A percentile compares a stretch with the other conserved stretches of the same genome.
Evolutionary conservation across 108 stramenopile genomes (phyloP).

Genomic region (Conticribra guillardii): DNA sequence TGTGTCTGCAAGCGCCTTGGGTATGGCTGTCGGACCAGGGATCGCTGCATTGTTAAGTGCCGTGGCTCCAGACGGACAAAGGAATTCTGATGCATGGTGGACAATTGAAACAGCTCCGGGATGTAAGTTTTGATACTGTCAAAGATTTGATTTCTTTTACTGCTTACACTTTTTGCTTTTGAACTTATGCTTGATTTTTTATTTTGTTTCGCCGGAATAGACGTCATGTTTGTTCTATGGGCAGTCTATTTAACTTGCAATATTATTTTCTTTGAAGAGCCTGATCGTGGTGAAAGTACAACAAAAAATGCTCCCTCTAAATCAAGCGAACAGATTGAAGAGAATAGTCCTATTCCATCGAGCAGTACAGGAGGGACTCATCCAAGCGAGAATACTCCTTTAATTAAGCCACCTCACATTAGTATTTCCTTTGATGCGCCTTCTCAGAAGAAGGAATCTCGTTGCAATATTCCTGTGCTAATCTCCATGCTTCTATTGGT

Average conservation of each 20-base stretch:
- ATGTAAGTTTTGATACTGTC: too few species aligned
- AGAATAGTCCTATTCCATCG: too few species aligned
- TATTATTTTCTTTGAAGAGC: constrained; percentile 50
- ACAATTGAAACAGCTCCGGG: constrained; percentile 75
- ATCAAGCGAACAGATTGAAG: constrained; percentile 9
- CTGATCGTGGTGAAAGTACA: constrained; percentile 54
- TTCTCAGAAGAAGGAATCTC: neutral
- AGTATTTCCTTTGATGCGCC: neutral
- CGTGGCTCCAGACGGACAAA: constrained; percentile 32
- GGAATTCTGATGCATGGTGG: constrained; percentile 27
- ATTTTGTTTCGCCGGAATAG: too few species aligned
- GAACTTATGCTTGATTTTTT: too few species aligned
- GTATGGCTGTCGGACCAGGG: constrained; percentile 88
- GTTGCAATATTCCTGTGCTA: constrained; percentile 40
- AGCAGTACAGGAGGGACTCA: too few species aligned
- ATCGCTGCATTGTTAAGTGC: constrained; percentile 67
- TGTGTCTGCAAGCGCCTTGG: constrained; percentile 85
- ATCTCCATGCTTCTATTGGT: constrained; percentile 29
- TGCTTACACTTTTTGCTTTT: constrained; percentile 61
- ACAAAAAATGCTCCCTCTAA: constrained; percentile 73
- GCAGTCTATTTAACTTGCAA: constrained; percentile 29
- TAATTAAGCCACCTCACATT: too few species aligned
- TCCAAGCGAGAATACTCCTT: too few species aligned
- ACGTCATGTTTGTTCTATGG: neutral
- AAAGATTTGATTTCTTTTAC: constrained; percentile 56